Evolutionary conservation across 306 rosid species (phyloP).

Genomic region (Abrus pulchellus): DNA sequence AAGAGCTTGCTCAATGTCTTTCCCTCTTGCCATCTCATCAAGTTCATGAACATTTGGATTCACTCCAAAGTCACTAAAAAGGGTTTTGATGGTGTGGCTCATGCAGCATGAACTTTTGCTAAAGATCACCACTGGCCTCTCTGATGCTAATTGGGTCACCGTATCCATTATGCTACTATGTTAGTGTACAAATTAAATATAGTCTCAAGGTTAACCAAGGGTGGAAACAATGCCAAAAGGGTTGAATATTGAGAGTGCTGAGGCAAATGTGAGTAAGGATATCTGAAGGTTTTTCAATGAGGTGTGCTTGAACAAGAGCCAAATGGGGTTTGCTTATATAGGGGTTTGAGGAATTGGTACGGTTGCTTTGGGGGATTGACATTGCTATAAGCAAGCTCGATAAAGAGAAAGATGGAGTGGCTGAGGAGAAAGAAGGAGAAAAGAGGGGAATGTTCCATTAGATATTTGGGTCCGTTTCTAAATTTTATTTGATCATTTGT

Average conservation of each 20-base stretch:
- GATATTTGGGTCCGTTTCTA: slow-evolving; percentile 54
- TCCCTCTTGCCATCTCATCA: slow-evolving; percentile 82
- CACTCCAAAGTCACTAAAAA: slow-evolving; percentile 82
- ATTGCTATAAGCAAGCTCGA: not conserved
- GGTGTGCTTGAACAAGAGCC: slow-evolving; percentile 50
- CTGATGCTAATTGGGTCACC: slow-evolving; percentile 73
- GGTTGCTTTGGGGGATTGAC: slow-evolving; percentile 36
- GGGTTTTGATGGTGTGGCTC: slow-evolving; percentile 84
- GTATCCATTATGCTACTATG: slow-evolving; percentile 64
- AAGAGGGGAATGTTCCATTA: slow-evolving; percentile 57
- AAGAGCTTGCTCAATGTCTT: slow-evolving; percentile 95
- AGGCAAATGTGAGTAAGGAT: slow-evolving; percentile 21
- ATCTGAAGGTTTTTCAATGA: slow-evolving; percentile 39
- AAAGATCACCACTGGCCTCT: slow-evolving; percentile 92
- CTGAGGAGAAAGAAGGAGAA: slow-evolving; percentile 38
- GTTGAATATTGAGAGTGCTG: not conserved
- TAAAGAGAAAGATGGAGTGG: slow-evolving; percentile 41
- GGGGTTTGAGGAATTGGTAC: slow-evolving; percentile 48
- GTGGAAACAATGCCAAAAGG: slow-evolving; percentile 40
- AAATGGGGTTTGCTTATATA: slow-evolving; percentile 61
- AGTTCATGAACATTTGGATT: slow-evolving; percentile 85
- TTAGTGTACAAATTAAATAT: not conserved
- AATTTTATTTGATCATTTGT: slow-evolving; percentile 57
- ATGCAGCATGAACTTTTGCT: slow-evolving; percentile 90
- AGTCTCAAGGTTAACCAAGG: slow-evolving; percentile 19